Base-by-base conservation (phyloP, 2,329 filamentous ascomycete genomes). In the Botrytis medusae region DNA sequence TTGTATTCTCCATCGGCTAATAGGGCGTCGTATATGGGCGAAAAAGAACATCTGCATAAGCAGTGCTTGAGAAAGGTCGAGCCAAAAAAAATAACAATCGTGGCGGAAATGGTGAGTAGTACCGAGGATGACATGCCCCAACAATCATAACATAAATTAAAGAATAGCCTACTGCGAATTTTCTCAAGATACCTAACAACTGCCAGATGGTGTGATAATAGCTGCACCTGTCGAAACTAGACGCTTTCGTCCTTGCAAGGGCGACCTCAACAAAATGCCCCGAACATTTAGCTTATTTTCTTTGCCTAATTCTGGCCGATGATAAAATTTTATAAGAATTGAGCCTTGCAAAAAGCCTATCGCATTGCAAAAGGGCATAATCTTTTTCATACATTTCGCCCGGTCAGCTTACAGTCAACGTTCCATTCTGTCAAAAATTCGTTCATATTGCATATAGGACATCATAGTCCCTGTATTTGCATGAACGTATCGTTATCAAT, bases 241-340 rank as follows among this genome's bases (percentile, higher is more conserved):
- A 12, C 25, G 14, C 7, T 54, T 54, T 54, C 12, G 48, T 12
- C 12, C 25, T 54, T n/a, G 12, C 5, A 12, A 2, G 25, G 25
- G 48, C 48, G 48, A 54, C 16, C 25, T 54, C 4, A 6, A 54
- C 12, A 12, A 54, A 54, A n/a, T n/a, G 48, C 48, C 48, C 48
- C 25, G 14, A n/a, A 16, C 2, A 54, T 16, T 16, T 1, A 16
- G 12, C 25, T 54, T 12, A n/a, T 1, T 54, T n/a, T n/a, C 12
- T n/a, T 54, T 16, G 48, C 48, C 14, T 1, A 16, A 54, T n/a
- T 16, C 5, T 5, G 25, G 4, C n/a, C 25, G 25, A 54, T 16
- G n/a, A 54, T 2, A 25, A 4, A 4, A 51, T 0, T 14, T n/a
- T 1, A 1, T 0, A 14, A 12, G 4, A 51, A 51, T 2, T 12